These are phyloP conservation scores for Bocquillonia castaneifolia DNA, from an alignment of 441 rosid species.

Conservation along the genomic window DNA sequence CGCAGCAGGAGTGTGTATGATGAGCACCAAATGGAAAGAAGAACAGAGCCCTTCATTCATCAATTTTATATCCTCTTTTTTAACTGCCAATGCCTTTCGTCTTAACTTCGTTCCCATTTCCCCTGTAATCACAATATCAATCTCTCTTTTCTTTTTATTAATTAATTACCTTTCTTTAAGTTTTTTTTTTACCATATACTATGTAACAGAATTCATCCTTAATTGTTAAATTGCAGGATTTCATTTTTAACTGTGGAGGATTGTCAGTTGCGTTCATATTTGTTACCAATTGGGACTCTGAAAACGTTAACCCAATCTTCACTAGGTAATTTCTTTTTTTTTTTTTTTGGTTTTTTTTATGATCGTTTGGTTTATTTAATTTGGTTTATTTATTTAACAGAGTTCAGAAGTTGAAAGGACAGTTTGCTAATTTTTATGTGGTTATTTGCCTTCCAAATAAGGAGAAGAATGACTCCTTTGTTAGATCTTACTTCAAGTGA, in stretches of 20 bases:
- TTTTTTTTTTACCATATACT: no score
- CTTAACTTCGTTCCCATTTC: conserved; percentile 71
- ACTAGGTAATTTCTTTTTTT: conserved; percentile 40
- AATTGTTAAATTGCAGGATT: conserved; percentile 39
- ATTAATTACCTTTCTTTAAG: no score
- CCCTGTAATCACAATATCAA: conserved; percentile 42
- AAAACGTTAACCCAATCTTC: conserved; percentile 40
- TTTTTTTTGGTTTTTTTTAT: conserved; percentile 6
- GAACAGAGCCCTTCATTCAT: conserved; percentile 62
- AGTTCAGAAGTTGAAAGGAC: conserved; percentile 58
- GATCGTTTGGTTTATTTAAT: conserved; percentile 6
- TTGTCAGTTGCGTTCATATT: conserved; percentile 75
- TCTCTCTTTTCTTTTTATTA: not conserved
- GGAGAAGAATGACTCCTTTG: conserved; percentile 67
- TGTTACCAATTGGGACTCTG: conserved; percentile 61
- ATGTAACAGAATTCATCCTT: not conserved
- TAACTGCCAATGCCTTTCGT: conserved; percentile 63
- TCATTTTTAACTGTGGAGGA: conserved; percentile 88
- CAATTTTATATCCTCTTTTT: conserved; percentile 66
- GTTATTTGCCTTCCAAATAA: conserved; percentile 53
- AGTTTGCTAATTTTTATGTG: conserved; percentile 68
- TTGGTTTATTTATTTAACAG: conserved; percentile 28
- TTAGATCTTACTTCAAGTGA: conserved; percentile 76
- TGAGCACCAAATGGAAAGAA: conserved; percentile 70
- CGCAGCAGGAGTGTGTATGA: conserved; percentile 75